These are phyloP conservation scores for Aspergillus intermedius DNA, from an alignment of 2,329 filamentous ascomycete genomes.

Conservation along the genomic window DNA sequence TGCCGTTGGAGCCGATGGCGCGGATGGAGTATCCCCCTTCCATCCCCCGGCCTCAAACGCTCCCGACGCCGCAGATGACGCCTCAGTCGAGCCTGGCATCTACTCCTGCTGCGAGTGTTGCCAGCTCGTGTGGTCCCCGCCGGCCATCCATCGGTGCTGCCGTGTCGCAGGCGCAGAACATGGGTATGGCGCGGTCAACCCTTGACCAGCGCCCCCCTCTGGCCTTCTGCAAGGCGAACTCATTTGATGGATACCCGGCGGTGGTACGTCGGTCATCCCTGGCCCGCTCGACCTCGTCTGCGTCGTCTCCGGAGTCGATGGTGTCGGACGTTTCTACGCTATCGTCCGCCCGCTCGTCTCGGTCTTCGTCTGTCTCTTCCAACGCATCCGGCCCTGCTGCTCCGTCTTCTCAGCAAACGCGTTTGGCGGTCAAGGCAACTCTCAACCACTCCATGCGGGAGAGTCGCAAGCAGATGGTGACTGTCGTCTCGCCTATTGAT, in stretches of 20 bases:
- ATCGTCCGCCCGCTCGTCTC: slow-evolving; percentile 48
- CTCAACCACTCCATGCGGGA: slow-evolving; percentile 34
- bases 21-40: slow-evolving; percentile 43
- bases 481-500: slow-evolving; percentile 33
- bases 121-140: slow-evolving; percentile 41
- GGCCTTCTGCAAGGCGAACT: slow-evolving; percentile 28
- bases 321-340: slow-evolving; percentile 53
- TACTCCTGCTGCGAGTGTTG: slow-evolving; percentile 57
- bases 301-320: slow-evolving; percentile 57
- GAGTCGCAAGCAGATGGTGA: slow-evolving; percentile 25
- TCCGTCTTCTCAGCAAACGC: slow-evolving; percentile 18
- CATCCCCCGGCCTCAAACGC: slow-evolving; percentile 48
- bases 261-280: slow-evolving; percentile 45
- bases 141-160: slow-evolving; percentile 54
- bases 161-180: slow-evolving; percentile 52
- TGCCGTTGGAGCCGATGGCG: slow-evolving; percentile 47
- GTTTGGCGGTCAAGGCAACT: slow-evolving; percentile 35
- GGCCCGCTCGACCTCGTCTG: slow-evolving; percentile 47
- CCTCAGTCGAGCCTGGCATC: slow-evolving; percentile 48
- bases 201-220: slow-evolving; percentile 45
- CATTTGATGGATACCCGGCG: slow-evolving; percentile 44
- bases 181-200: slow-evolving; percentile 49
- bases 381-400: slow-evolving; percentile 29
- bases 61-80: slow-evolving; percentile 58
- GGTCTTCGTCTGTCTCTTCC: slow-evolving; percentile 45